phyloP scores from a whole-genome alignment of 1,284 basidiomycete genomes.

The Tylopilus sp. region DNA sequence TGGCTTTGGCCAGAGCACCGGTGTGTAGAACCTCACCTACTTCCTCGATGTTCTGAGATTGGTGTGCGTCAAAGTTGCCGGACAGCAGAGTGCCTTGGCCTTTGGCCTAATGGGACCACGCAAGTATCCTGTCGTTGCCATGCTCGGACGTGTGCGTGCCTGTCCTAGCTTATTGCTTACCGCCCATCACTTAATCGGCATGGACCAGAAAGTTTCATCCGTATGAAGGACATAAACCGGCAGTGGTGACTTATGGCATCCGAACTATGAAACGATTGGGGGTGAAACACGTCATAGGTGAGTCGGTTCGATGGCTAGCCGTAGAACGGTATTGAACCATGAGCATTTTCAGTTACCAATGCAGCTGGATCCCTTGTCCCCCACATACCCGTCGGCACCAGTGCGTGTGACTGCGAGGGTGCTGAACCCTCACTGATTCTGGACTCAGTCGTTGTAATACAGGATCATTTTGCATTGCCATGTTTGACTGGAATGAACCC shows the following conservation, averaged over 20 bases:
- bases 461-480: conserved; percentile 79
- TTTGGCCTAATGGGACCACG: conserved; percentile 67
- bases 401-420: conserved; percentile 40
- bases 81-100: conserved; percentile 72
- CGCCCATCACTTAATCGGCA: not conserved
- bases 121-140: conserved; percentile 70
- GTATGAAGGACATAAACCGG: conserved; percentile 72
- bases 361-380: conserved; percentile 77
- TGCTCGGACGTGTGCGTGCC: conserved; percentile 69
- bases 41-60: not conserved
- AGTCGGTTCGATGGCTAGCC: conserved; percentile 22
- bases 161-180: not conserved
- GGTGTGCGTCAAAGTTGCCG: conserved; percentile 45
- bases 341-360: conserved; percentile 66
- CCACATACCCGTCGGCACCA: conserved; percentile 70
- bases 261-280: conserved; percentile 72
- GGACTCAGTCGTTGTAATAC: conserved; percentile 65
- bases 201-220: conserved; percentile 57
- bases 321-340: conserved; percentile 2
- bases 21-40: conserved; percentile 36
- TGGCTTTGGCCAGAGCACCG: conserved; percentile 71
- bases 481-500: conserved; percentile 75
- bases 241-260: conserved; percentile 70
- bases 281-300: conserved; percentile 69
- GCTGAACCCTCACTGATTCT: conserved; percentile 13